Evolutionary conservation across 176 grass and related monocot species (phyloP).

Genomic region (Musa troglodytarum): DNA sequence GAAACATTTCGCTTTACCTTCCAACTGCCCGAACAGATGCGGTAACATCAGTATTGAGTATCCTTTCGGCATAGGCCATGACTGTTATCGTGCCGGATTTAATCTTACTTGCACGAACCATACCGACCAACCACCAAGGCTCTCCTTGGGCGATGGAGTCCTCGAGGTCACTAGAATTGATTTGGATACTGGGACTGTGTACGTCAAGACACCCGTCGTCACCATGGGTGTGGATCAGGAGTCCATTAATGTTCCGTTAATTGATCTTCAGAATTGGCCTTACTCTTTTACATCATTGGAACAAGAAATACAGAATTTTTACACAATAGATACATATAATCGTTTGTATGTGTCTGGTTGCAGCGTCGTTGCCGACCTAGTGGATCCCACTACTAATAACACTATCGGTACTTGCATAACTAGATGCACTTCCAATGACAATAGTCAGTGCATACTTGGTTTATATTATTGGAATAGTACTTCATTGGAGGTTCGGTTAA

Average conservation of each 20-base stretch:
- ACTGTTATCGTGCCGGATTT: conserved; percentile 24
- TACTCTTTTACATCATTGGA: not conserved
- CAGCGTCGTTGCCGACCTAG: not conserved
- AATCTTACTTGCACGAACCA: conserved; percentile 24
- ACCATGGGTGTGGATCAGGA: not conserved
- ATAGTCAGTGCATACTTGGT: no score
- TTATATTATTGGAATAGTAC: no score
- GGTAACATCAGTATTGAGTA: conserved; percentile 21
- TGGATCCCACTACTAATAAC: not conserved
- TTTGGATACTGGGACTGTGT: rapidly evolving
- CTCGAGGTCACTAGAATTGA: not conserved
- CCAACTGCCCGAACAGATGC: not conserved
- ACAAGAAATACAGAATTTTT: no score
- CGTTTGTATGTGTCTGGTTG: not conserved
- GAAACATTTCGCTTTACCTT: not conserved
- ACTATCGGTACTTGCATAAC: not conserved
- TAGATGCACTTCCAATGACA: not conserved
- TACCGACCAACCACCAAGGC: not conserved
- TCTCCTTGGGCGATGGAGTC: conserved; percentile 6
- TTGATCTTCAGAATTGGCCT: no score
- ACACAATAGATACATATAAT: not conserved
- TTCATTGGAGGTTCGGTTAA: no score
- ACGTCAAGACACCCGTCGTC: not conserved
- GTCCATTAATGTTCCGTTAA: not conserved
- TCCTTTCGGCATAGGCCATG: conserved; percentile 22